Percentiles rank a stretch among this genome's conserved stretches.
These are phyloP conservation scores for Posidonia oceanica DNA, from an alignment of 116 monocot species.

Conservation along the genomic window DNA sequence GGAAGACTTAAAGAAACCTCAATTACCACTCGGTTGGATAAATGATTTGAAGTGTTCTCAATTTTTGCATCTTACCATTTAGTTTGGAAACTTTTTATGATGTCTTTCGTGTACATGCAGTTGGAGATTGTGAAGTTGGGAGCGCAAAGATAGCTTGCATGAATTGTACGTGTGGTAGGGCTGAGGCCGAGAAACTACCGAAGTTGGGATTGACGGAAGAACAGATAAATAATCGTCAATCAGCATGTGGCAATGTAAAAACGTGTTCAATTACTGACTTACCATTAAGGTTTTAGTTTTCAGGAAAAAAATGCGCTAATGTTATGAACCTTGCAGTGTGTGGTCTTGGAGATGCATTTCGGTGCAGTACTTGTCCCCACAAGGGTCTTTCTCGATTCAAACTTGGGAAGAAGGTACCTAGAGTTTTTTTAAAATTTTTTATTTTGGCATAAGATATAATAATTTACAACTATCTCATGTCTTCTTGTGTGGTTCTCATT, in stretches of 20 bases:
- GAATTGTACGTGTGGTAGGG: slow-evolving; percentile 92
- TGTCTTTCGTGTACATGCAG: slow-evolving; percentile 20
- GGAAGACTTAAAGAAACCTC: slow-evolving; percentile 88
- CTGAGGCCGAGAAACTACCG: slow-evolving; percentile 63
- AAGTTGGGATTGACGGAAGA: slow-evolving; percentile 70
- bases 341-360: slow-evolving; percentile 92
- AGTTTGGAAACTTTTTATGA: not conserved
- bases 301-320: not conserved
- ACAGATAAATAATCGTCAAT: slow-evolving; percentile 76
- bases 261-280: not conserved
- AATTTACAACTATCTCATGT: not conserved
- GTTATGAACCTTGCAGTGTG: slow-evolving; percentile 50
- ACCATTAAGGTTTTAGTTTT: not conserved
- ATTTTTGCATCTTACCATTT: not conserved
- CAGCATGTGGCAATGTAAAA: slow-evolving; percentile 86
- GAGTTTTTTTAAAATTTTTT: too few relatives aligned
- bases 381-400: slow-evolving; percentile 87
- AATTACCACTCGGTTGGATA: slow-evolving; percentile 51
- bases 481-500: not conserved
- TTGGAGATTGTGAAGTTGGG: slow-evolving; percentile 89
- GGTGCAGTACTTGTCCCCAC: slow-evolving; percentile 77
- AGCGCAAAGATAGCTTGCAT: slow-evolving; percentile 89
- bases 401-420: slow-evolving; percentile 66
- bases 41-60: not conserved
- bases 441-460: not conserved